Percentiles rank a stretch among this genome's conserved stretches.
Conservation (phyloP, 1,284 basidiomycete species). For the Laetiporus sulphureus region DNA sequence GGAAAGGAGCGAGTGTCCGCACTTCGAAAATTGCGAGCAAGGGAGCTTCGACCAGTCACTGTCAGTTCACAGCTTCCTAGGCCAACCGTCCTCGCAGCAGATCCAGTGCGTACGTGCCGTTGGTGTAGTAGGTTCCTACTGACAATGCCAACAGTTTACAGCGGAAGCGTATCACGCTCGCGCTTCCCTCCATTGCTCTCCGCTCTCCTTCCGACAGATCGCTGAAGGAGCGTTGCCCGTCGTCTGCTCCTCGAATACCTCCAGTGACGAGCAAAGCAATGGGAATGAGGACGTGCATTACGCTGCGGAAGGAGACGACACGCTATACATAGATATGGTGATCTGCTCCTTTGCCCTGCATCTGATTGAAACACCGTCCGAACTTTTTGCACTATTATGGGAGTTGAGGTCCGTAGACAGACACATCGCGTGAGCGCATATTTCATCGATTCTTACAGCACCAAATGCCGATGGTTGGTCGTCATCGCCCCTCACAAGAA, state of each 20-base stretch:
- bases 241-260: background rate
- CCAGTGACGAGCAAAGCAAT: background rate
- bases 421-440: background rate
- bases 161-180: constrained; percentile 40
- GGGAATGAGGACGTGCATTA: too few relatives aligned
- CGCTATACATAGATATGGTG: constrained; percentile 45
- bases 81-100: constrained; percentile 25
- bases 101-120: constrained; percentile 30
- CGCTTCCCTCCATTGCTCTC: constrained; percentile 40
- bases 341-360: constrained; percentile 71
- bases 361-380: constrained; percentile 53
- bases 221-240: constrained; percentile 40
- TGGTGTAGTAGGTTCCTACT: background rate
- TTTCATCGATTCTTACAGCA: constrained; percentile 26
- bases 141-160: constrained; percentile 35
- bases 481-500: constrained; percentile 71
- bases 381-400: constrained; percentile 58
- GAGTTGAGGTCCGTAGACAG: constrained; percentile 33
- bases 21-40: too few relatives aligned
- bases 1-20: too few relatives aligned
- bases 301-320: too few relatives aligned
- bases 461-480: constrained; percentile 56
- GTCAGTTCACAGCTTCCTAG: constrained; percentile 16
- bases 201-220: constrained; percentile 47
- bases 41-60: constrained; percentile 7